Conservation (phyloP, 2,329 filamentous ascomycete species). For the Alternaria gansuensis region DNA sequence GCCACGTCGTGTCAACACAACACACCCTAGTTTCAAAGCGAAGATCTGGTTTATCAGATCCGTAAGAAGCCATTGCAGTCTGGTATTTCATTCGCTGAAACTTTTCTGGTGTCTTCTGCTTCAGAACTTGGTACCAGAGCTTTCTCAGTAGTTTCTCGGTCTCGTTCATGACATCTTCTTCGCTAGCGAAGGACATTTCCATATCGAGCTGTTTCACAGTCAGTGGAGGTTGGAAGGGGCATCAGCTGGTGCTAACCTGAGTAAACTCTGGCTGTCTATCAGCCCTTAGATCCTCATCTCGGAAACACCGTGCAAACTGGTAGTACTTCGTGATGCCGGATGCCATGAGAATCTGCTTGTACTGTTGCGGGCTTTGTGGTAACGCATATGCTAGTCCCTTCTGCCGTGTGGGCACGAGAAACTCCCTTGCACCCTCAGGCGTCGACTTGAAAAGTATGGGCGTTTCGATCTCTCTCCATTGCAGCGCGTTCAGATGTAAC, state of each 20-base stretch:
- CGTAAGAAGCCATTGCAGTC: conserved; percentile 80
- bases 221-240: background rate
- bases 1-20: conserved; percentile 6
- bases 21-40: conserved; percentile 72
- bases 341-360: conserved; percentile 97
- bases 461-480: conserved; percentile 85
- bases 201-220: conserved; percentile 73
- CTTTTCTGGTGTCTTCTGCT: conserved; percentile 53
- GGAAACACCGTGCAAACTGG: conserved; percentile 93
- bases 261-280: conserved; percentile 98
- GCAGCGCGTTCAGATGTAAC: conserved; percentile 61
- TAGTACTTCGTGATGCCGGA: conserved; percentile 84
- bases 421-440: conserved; percentile 92
- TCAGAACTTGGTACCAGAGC: conserved; percentile 64
- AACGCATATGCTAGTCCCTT: conserved; percentile 84
- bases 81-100: conserved; percentile 75
- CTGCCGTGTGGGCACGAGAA: conserved; percentile 85
- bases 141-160: conserved; percentile 64
- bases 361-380: conserved; percentile 96
- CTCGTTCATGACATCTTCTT: conserved; percentile 71
- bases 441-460: conserved; percentile 97
- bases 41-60: conserved; percentile 91
- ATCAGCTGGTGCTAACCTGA: conserved; percentile 64
- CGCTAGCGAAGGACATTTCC: conserved; percentile 87
- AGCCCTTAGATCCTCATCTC: conserved; percentile 90